Evolutionary conservation across 1,139 yeast genomes (phyloP), one percentile per base, ranked within the genome.

Genomic region (Maudiozyma humilis): DNA sequence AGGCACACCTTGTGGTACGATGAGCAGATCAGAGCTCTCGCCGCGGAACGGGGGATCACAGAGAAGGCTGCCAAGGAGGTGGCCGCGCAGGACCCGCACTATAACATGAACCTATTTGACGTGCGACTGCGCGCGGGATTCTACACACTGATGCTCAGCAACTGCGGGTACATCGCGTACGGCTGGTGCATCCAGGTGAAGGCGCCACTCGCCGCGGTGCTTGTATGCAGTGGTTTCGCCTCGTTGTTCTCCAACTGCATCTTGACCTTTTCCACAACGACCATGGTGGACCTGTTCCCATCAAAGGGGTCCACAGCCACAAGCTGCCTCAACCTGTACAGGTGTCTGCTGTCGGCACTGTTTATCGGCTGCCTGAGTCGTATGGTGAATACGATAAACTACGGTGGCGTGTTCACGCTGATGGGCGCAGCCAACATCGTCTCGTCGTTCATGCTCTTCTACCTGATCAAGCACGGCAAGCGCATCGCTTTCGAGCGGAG

Each of bases 161-260:
- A 70, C 15, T 54, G 60, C 2, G 70, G 76, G 0, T 60, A 73
- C 3, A 49, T 78, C 1, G 62, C 76, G 0, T 84, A 75, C 64
- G 94, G 91, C 1, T 85, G 95, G 94, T 73, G 84, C 41, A 53
- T 84, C 4, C 67, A 75, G 38, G 56, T 69, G 19, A 59, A 68
- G 10, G 73, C 72, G 0, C 69, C 69, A 38, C 63, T 80, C 31
- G 75, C 80, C 0, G 75, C 76, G 0, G 75, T 85, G 1, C 59
- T 84, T 7, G 66, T 83, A 1, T 68, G 74, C 41, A 68, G 79
- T 6, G 79, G 75, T 40, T 51, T 76, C 32, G 68, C 77, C 0
- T 75, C 88, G n/a, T 63, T 69, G 45, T 72, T 78, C 4, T 67
- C 76, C 7, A 71, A 76, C 55, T 72, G 71, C 46, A 72, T 75